These are phyloP conservation scores for Paecilomyces variotii DNA, from an alignment of 2,329 filamentous ascomycete genomes.

Conservation along the genomic window DNA sequence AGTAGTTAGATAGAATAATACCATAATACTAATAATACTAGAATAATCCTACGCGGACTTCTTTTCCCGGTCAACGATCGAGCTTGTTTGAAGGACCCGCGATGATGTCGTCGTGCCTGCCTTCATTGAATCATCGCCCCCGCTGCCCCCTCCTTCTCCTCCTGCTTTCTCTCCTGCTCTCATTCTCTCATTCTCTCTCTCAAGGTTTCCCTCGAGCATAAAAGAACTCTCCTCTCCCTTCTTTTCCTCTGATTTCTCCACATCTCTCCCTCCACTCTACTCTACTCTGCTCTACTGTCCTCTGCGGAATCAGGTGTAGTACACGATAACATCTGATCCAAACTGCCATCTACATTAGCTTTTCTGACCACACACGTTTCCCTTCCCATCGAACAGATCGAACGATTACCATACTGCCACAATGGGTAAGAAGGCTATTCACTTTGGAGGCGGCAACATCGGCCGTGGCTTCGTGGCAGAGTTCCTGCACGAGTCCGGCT, in stretches of 20 bases:
- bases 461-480: conserved; percentile 81
- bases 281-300: conserved; percentile 6
- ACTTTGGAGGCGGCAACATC: conserved; percentile 83
- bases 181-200: no score
- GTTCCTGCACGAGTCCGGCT: conserved; percentile 90
- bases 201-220: background rate
- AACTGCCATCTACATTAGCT: background rate
- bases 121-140: background rate
- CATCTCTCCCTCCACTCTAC: conserved; percentile 1
- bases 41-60: no score
- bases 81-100: background rate
- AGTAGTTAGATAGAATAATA: no score
- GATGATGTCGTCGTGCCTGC: conserved; percentile 1
- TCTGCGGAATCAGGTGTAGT: background rate
- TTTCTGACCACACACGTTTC: background rate
- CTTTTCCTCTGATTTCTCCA: conserved; percentile 11
- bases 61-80: no score
- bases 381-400: background rate
- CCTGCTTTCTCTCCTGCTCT: background rate
- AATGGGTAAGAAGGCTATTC: conserved; percentile 61
- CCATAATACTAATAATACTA: no score
- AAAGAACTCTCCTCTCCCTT: conserved; percentile 6
- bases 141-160: conserved; percentile 2
- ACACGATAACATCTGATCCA: background rate
- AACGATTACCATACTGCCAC: conserved; percentile 3